These are phyloP conservation scores for Alloteropsis semialata DNA, from an alignment of 176 grass and related monocot genomes.

Conservation along the genomic window DNA sequence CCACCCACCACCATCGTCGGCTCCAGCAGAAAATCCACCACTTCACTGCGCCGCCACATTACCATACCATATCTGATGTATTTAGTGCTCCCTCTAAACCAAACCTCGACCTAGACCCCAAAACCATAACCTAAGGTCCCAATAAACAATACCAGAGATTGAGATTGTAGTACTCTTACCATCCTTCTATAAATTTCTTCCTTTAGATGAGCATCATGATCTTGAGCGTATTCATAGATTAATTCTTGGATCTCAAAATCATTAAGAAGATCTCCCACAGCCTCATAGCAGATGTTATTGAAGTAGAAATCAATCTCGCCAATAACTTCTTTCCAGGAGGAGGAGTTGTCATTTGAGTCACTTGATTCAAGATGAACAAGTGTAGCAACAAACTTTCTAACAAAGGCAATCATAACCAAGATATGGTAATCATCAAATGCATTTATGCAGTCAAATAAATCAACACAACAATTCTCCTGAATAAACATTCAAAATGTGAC, in stretches of 20 bases:
- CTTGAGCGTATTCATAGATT: not conserved
- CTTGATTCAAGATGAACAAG: not conserved
- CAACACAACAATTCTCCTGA: not conserved
- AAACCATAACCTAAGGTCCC: not conserved
- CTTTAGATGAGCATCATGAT: not conserved
- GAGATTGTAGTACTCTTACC: not conserved
- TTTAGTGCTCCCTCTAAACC: not conserved
- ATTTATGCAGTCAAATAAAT: not conserved
- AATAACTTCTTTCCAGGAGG: not conserved
- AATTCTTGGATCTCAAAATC: not conserved
- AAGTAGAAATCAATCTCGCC: not conserved
- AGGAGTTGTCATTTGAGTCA: not conserved
- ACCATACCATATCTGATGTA: not conserved
- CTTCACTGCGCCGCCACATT: not conserved
- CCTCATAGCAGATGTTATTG: not conserved
- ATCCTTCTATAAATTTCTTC: not conserved
- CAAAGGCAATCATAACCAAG: not conserved
- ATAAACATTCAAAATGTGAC: not conserved
- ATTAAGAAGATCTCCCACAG: not conserved
- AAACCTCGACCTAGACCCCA: not conserved
- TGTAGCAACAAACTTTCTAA: not conserved
- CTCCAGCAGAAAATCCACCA: too few relatives aligned
- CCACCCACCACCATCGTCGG: not conserved
- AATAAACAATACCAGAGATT: not conserved
- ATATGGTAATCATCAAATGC: not conserved